Percentiles rank a stretch among this genome's conserved stretches.
These are phyloP conservation scores for Teratosphaeria viscida DNA, from an alignment of 2,329 filamentous ascomycete genomes.

Conservation along the genomic window DNA sequence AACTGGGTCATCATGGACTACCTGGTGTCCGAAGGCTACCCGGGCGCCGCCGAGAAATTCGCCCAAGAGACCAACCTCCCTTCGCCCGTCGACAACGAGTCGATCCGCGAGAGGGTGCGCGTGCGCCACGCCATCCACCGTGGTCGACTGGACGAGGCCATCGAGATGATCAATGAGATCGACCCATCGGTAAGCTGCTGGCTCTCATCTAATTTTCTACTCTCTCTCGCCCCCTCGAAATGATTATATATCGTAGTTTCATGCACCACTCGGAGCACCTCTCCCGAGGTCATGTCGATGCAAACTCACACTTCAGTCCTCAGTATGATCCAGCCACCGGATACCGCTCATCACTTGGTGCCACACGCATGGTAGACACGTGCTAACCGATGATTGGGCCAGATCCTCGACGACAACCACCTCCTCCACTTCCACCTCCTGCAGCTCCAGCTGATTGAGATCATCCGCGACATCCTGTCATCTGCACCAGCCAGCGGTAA, in stretches of 20 bases:
- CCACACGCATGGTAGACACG: neutral
- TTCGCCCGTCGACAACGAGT: conserved; percentile 56
- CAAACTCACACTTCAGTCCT: conserved; percentile 78
- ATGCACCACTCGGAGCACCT: conserved; percentile 99
- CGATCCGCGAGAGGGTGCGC: conserved; percentile 66
- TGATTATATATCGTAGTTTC: conserved; percentile 92
- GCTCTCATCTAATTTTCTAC: conserved; percentile 4
- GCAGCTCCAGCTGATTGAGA: conserved; percentile 82
- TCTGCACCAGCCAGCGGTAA: conserved; percentile 34
- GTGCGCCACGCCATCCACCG: conserved; percentile 78
- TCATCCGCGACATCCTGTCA: conserved; percentile 60
- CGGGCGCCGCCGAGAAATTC: conserved; percentile 84
- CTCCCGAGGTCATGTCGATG: conserved; percentile 73
- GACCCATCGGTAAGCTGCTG: conserved; percentile 71
- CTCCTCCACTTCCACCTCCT: conserved; percentile 81
- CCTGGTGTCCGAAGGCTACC: conserved; percentile 89
- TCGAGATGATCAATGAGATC: conserved; percentile 77
- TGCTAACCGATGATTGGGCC: conserved; percentile 8
- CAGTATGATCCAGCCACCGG: conserved; percentile 56
- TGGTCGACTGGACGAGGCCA: conserved; percentile 76
- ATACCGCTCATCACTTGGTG: neutral
- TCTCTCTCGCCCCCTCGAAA: conserved; percentile 35
- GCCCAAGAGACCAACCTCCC: conserved; percentile 84
- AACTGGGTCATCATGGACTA: conserved; percentile 95
- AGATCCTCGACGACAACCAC: conserved; percentile 81